Conservation (phyloP, 192 early-diverging fungal species). For the Dissophora ornata region DNA sequence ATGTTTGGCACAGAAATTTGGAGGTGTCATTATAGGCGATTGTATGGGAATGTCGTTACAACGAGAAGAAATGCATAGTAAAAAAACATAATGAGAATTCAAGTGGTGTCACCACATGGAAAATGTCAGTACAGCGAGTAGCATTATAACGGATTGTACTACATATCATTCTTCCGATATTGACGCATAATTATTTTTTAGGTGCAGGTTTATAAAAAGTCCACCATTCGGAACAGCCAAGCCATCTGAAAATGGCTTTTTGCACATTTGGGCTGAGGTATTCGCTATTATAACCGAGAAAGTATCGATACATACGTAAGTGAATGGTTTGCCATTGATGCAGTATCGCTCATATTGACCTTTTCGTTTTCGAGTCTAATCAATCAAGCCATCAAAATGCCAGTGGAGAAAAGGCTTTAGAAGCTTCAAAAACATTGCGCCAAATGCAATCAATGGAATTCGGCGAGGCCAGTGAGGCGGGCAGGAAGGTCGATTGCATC, state of each 20-base stretch:
- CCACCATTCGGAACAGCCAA: background rate
- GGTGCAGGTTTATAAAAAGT: constrained; percentile 2
- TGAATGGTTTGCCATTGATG: background rate
- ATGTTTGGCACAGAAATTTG: no score
- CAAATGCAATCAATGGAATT: constrained; percentile 9
- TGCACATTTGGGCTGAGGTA: constrained; percentile 5
- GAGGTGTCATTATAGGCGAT: no score
- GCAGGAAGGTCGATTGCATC: constrained; percentile 17
- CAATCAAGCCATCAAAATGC: background rate
- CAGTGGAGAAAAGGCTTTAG: constrained; percentile 13
- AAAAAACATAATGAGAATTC: no score
- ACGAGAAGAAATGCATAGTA: no score
- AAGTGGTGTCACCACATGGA: no score
- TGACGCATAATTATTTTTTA: background rate
- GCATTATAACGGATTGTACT: no score
- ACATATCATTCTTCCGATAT: no score
- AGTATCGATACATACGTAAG: constrained; percentile 3
- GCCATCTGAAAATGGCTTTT: constrained; percentile 4
- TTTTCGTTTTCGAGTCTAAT: no score
- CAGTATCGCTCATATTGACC: no score
- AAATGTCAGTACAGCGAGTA: no score
- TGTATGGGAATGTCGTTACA: no score
- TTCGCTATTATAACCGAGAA: constrained; percentile 1
- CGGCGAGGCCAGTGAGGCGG: constrained; percentile 4
- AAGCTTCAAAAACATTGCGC: constrained; percentile 8